Evolutionary conservation across 345 rosid species (phyloP).

Genomic region (Brassica napus): Da-Ae NC_063435.1:26295001-26295500

Average conservation of each 20-base stretch:
- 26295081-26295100: neutral
- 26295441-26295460: too few species aligned
- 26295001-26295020: neutral
- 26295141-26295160: too few species aligned
- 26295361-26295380: too few species aligned
- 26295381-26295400: too few species aligned
- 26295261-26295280: neutral
- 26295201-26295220: too few species aligned
- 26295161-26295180: too few species aligned
- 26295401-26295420: too few species aligned
- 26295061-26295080: neutral
- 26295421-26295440: too few species aligned
- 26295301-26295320: slow-evolving; percentile 55
- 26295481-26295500: neutral
- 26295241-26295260: neutral
- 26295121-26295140: neutral
- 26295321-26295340: slow-evolving; percentile 59
- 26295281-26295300: slow-evolving; percentile 66
- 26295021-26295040: neutral
- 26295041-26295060: neutral
- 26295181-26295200: too few species aligned
- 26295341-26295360: slow-evolving; percentile 64
- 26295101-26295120: neutral
- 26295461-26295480: too few species aligned
- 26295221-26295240: neutral